phyloP scores from a whole-genome alignment of 305 asterid genomes.

The Fraxinus baroniana region DNA sequence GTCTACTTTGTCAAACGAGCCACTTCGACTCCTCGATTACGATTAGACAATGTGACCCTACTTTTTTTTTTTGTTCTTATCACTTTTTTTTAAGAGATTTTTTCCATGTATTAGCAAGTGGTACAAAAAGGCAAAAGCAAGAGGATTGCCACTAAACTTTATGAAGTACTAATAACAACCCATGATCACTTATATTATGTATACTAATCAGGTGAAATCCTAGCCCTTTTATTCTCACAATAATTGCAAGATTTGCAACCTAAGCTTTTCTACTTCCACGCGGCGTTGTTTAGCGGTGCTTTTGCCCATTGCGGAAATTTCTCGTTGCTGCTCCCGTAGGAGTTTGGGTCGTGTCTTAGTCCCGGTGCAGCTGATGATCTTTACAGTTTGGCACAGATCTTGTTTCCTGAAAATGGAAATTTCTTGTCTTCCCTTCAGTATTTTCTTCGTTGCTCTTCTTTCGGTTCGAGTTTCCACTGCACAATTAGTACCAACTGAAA shows the following conservation, averaged over 20 bases:
- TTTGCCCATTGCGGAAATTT: not conserved
- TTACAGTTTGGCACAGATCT: not conserved
- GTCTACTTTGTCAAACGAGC: not conserved
- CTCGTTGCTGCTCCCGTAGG: not conserved
- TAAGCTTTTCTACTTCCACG: not conserved
- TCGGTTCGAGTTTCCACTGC: slow-evolving; percentile 29
- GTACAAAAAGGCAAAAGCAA: not conserved
- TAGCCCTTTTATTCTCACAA: not conserved
- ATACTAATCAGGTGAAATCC: not conserved
- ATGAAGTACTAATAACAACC: not conserved
- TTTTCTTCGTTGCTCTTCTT: slow-evolving; percentile 28
- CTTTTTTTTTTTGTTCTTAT: not conserved
- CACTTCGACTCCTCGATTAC: not conserved
- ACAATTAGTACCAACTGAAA: slow-evolving; percentile 54
- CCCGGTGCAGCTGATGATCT: not conserved
- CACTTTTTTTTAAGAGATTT: not conserved
- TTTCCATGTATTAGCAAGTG: not conserved
- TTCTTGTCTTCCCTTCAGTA: slow-evolving; percentile 13
- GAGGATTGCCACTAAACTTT: not conserved
- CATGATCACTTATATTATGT: not conserved
- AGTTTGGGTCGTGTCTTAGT: not conserved
- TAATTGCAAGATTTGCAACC: not conserved
- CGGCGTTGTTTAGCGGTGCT: not conserved
- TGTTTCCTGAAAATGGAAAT: slow-evolving; percentile 16
- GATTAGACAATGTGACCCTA: not conserved